A percentile compares a stretch with the other conserved stretches of the same genome.
Conservation (phyloP, 2,329 filamentous ascomycete genomes). For the Xylaria sp. region DNA sequence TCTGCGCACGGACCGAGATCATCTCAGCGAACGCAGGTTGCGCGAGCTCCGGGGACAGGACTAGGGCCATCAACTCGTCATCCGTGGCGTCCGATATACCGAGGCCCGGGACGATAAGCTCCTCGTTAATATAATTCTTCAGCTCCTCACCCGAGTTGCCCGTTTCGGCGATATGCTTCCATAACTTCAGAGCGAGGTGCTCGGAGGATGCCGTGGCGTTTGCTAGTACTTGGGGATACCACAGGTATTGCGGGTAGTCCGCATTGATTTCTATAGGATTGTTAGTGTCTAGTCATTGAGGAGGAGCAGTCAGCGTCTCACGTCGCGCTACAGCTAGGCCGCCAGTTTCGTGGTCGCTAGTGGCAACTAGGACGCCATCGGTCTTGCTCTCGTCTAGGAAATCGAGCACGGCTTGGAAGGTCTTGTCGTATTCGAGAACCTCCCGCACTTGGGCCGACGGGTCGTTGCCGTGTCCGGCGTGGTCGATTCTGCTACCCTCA, state of each 20-base stretch:
- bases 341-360: conserved; percentile 96
- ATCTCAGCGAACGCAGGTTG: conserved; percentile 79
- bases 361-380: conserved; percentile 85
- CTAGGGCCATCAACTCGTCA: conserved; percentile 75
- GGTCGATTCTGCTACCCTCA: conserved; percentile 94
- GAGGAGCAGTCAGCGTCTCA: conserved; percentile 53
- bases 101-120: conserved; percentile 75
- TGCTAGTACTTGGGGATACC: conserved; percentile 85
- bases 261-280: conserved; percentile 58
- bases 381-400: conserved; percentile 81
- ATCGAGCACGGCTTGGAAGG: conserved; percentile 84
- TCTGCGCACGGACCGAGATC: conserved; percentile 85
- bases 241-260: conserved; percentile 70
- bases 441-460: conserved; percentile 88
- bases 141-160: conserved; percentile 54
- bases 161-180: conserved; percentile 63
- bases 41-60: conserved; percentile 66
- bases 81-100: conserved; percentile 80
- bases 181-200: conserved; percentile 72
- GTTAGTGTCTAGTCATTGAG: conserved; percentile 14
- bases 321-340: conserved; percentile 84
- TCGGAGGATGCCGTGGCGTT: conserved; percentile 81
- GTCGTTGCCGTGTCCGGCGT: conserved; percentile 89
- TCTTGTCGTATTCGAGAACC: conserved; percentile 92
- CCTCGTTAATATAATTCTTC: conserved; percentile 72